Percentiles rank a stretch among this genome's conserved stretches.
Evolutionary conservation across 805 yeast genomes (phyloP).

Genomic region (Grigorovia humatica): DNA sequence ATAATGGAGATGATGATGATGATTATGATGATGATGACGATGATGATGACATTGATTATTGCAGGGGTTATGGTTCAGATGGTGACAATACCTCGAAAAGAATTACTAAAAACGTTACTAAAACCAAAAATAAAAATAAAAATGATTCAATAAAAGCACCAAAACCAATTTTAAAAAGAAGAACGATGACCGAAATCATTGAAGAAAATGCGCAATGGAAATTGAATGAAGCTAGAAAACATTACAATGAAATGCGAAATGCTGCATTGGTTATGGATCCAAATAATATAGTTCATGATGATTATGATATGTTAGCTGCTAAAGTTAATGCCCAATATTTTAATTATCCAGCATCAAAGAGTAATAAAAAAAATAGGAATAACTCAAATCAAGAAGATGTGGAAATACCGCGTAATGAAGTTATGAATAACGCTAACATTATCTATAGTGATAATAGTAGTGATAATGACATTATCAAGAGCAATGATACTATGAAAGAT

Average conservation of each 20-base stretch:
- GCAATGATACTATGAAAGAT: not conserved
- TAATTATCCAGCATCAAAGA: conserved; percentile 2
- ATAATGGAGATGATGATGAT: conserved; percentile 1
- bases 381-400: not conserved
- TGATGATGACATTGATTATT: conserved; percentile 7
- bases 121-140: conserved; percentile 6
- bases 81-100: conserved; percentile 27
- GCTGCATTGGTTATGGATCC: conserved; percentile 20
- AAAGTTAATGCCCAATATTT: conserved; percentile 30
- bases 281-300: conserved; percentile 20
- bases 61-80: conserved; percentile 32
- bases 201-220: conserved; percentile 31
- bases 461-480: not conserved
- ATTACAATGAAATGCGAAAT: conserved; percentile 34
- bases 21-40: conserved; percentile 1
- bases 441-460: not conserved
- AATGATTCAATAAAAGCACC: conserved; percentile 26
- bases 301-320: conserved; percentile 28
- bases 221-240: conserved; percentile 46
- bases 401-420: not conserved
- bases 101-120: conserved; percentile 4
- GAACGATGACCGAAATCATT: conserved; percentile 71
- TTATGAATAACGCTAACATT: too few relatives aligned
- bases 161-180: conserved; percentile 81
- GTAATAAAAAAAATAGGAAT: not conserved